These are phyloP conservation scores for Colletotrichum australisinense DNA, from an alignment of 2,329 filamentous ascomycete genomes.

Conservation along the genomic window DNA sequence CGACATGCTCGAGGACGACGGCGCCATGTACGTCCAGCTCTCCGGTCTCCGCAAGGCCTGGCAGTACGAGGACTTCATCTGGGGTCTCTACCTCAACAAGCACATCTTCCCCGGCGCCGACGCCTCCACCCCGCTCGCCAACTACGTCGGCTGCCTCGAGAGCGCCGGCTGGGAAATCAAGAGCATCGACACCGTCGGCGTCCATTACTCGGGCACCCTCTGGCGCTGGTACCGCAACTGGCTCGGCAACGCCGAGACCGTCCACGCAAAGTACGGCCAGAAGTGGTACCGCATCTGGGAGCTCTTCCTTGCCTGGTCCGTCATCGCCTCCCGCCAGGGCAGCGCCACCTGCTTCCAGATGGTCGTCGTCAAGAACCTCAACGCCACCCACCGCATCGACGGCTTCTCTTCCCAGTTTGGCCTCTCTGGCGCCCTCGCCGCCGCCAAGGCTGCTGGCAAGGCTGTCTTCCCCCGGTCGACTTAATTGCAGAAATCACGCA, in stretches of 20 bases:
- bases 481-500: too few relatives aligned
- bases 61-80: conserved; percentile 98
- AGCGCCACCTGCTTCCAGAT: conserved; percentile 90
- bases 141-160: conserved; percentile 87
- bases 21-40: conserved; percentile 95
- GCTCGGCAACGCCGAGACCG: conserved; percentile 92
- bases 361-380: conserved; percentile 89
- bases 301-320: conserved; percentile 88
- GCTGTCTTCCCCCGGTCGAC: conserved; percentile 13
- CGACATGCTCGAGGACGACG: conserved; percentile 96
- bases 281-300: conserved; percentile 98
- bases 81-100: conserved; percentile 99
- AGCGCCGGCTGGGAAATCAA: conserved; percentile 89
- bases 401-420: conserved; percentile 77
- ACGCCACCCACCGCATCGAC: conserved; percentile 84
- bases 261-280: conserved; percentile 93
- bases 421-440: conserved; percentile 69
- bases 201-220: conserved; percentile 95
- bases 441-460: conserved; percentile 45
- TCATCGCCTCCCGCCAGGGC: conserved; percentile 86
- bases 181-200: conserved; percentile 90
- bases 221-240: conserved; percentile 99
- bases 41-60: conserved; percentile 93
- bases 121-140: conserved; percentile 91
- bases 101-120: conserved; percentile 98